A percentile compares a stretch with the other conserved stretches of the same genome.
phyloP scores from a whole-genome alignment of 2,329 filamentous ascomycete species.

The Mycogone perniciosa region DNA sequence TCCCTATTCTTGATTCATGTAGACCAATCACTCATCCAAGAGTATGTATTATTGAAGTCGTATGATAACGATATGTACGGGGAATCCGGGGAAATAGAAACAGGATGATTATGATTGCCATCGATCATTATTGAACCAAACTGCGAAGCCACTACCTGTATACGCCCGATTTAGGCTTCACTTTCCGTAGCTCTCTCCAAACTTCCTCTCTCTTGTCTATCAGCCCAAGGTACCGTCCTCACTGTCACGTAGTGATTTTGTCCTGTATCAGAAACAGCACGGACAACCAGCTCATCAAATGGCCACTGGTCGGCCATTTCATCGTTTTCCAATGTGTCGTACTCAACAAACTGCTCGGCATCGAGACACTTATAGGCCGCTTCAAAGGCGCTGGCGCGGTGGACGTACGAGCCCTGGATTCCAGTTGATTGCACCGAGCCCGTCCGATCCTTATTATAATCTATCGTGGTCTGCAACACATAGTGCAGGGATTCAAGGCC shows the following conservation, averaged over 20 bases:
- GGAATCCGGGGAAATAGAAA: too few relatives aligned
- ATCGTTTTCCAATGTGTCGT: constrained; percentile 26
- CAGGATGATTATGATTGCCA: too few relatives aligned
- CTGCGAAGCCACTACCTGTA: too few relatives aligned
- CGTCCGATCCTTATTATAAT: constrained; percentile 34
- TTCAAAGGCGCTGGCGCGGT: constrained; percentile 25
- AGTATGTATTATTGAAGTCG: too few relatives aligned
- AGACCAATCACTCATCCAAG: too few relatives aligned
- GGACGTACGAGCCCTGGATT: constrained; percentile 33
- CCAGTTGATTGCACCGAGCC: constrained; percentile 29
- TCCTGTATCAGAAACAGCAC: constrained; percentile 36
- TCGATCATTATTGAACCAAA: too few relatives aligned
- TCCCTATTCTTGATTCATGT: too few relatives aligned
- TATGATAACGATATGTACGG: too few relatives aligned
- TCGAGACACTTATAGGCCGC: constrained; percentile 30
- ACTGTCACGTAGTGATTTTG: constrained; percentile 35
- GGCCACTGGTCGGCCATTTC: constrained; percentile 30
- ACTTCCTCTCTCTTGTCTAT: not conserved
- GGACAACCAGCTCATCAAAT: constrained; percentile 38
- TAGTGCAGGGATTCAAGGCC: constrained; percentile 30
- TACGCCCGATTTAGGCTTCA: too few relatives aligned
- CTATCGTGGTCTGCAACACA: constrained; percentile 36
- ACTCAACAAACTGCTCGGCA: constrained; percentile 26
- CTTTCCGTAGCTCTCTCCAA: not conserved
- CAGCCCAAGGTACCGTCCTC: constrained; percentile 22